These are phyloP conservation scores for Athelia psychrophila DNA, from an alignment of 1,284 basidiomycete species.

Conservation along the genomic window DNA sequence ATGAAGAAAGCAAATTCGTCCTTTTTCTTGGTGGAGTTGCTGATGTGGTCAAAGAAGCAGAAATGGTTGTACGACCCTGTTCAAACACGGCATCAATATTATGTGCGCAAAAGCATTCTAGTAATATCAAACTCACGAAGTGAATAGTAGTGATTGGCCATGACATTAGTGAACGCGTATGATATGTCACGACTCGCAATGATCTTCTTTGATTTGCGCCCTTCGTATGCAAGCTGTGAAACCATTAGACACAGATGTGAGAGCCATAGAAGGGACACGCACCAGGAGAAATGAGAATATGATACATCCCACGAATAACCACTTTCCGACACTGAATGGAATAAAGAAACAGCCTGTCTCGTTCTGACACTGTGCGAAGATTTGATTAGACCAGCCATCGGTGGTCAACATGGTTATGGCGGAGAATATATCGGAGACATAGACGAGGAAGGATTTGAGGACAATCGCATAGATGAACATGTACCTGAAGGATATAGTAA, in stretches of 20 bases:
- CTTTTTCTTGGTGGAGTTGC: constrained; percentile 92
- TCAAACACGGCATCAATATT: constrained; percentile 8
- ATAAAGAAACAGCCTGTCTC: constrained; percentile 79
- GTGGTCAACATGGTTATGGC: constrained; percentile 96
- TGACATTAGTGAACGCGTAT: constrained; percentile 95
- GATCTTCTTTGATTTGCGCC: constrained; percentile 90
- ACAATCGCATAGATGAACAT: constrained; percentile 89
- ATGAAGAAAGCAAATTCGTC: constrained; percentile 99
- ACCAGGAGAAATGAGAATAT: constrained; percentile 95
- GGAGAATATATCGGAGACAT: constrained; percentile 97
- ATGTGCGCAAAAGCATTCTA: constrained; percentile 5
- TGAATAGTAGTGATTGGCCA: constrained; percentile 95
- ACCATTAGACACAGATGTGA: constrained; percentile 5
- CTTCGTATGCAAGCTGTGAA: constrained; percentile 82
- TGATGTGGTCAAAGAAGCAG: constrained; percentile 97
- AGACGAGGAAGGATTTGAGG: constrained; percentile 94
- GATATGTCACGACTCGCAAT: constrained; percentile 94
- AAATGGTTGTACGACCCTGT: constrained; percentile 94
- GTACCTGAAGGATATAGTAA: constrained; percentile 58
- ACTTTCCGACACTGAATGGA: constrained; percentile 87
- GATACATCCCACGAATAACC: constrained; percentile 98
- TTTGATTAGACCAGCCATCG: constrained; percentile 85
- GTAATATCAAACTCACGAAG: constrained; percentile 59
- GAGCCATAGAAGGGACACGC: constrained; percentile 24
- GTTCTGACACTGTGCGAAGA: constrained; percentile 71